These are phyloP conservation scores for Tagetes erecta DNA, from an alignment of 129 eudicot genomes.

Conservation along the genomic window DNA sequence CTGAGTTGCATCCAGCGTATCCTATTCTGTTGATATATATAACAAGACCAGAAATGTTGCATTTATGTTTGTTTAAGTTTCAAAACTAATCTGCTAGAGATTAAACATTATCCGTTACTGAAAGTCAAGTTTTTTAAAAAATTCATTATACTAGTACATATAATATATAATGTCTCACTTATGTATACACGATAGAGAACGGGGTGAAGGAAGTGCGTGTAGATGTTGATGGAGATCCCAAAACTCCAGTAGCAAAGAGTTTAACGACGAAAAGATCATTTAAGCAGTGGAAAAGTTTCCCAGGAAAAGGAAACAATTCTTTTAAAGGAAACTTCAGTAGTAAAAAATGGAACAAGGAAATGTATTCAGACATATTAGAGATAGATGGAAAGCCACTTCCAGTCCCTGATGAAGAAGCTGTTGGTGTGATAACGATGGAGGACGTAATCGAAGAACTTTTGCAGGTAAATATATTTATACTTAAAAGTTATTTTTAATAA, in stretches of 20 bases:
- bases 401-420: constrained; percentile 79
- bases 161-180: not conserved
- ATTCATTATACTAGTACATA: not conserved
- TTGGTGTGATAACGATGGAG: constrained; percentile 89
- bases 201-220: constrained; percentile 61
- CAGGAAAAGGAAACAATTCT: constrained; percentile 64
- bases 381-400: constrained; percentile 72
- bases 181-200: constrained; percentile 15
- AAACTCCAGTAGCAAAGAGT: constrained; percentile 43
- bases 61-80: too few species aligned
- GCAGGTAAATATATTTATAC: constrained; percentile 46
- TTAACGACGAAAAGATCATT: constrained; percentile 55
- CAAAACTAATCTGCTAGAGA: too few species aligned
- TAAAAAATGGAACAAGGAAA: constrained; percentile 73
- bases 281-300: constrained; percentile 88
- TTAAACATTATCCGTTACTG: too few species aligned
- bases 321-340: constrained; percentile 50
- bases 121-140: too few species aligned
- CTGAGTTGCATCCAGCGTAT: not conserved
- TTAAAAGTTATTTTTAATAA: not conserved
- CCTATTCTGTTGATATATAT: not conserved
- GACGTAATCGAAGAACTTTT: constrained; percentile 91
- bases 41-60: not conserved
- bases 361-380: constrained; percentile 74
- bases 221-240: constrained; percentile 54